A percentile compares a stretch with the other conserved stretches of the same genome.
Conservation (phyloP, 208 protist genomes). For the Leishmania braziliensis region DNA sequence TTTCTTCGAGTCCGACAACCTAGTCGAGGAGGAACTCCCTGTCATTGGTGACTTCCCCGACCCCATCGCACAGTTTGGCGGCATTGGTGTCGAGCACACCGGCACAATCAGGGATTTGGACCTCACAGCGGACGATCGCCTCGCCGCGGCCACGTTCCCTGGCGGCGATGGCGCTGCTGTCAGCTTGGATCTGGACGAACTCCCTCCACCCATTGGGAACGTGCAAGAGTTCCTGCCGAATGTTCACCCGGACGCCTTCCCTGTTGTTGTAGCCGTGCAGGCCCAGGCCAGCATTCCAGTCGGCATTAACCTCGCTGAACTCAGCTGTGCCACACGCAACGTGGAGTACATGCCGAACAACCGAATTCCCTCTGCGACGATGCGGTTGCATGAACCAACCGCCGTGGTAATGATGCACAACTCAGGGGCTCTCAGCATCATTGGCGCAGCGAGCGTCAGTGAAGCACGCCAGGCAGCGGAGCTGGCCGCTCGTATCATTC, state of each 20-base stretch:
- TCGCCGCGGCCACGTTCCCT: conserved; percentile 16
- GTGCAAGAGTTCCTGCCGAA: conserved; percentile 76
- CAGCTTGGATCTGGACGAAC: conserved; percentile 12
- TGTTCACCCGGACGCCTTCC: conserved; percentile 55
- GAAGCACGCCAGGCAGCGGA: conserved; percentile 84
- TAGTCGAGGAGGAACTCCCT: conserved; percentile 19
- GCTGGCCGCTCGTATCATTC: conserved; percentile 85
- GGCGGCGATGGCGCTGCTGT: conserved; percentile 16
- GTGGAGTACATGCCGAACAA: conserved; percentile 84
- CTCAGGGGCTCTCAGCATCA: conserved; percentile 77
- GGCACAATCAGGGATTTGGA: conserved; percentile 32
- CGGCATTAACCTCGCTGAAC: conserved; percentile 74
- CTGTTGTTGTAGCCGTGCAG: conserved; percentile 77
- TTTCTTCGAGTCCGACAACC: conserved; percentile 5
- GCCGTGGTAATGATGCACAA: conserved; percentile 79
- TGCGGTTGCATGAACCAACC: conserved; percentile 83
- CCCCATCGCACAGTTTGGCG: conserved; percentile 5
- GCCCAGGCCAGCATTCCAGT: conserved; percentile 73
- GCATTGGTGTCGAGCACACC: conserved; percentile 11
- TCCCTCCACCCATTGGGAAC: conserved; percentile 41
- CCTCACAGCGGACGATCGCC: conserved; percentile 21
- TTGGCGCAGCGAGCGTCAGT: conserved; percentile 74
- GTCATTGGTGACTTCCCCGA: conserved; percentile 8
- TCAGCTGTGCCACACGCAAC: conserved; percentile 86
- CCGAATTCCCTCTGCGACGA: conserved; percentile 65